Percentiles rank a stretch among this genome's conserved stretches.
Conservation (phyloP, 106 monocot species). For the Hemerocallis citrina region DNA sequence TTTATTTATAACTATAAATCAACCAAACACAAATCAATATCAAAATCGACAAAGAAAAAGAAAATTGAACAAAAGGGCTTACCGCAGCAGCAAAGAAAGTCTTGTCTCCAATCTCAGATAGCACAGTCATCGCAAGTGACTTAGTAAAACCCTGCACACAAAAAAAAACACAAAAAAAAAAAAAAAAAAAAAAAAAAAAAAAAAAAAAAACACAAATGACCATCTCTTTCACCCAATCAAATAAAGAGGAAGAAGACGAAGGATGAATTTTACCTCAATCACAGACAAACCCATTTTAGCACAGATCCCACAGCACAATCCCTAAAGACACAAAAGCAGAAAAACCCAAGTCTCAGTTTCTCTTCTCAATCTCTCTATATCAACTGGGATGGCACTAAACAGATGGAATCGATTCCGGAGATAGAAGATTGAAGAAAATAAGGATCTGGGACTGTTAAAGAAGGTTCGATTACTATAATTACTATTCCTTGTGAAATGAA, state of each 20-base stretch:
- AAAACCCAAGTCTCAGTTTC: no score
- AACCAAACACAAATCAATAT: no score
- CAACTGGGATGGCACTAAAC: no score
- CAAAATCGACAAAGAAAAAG: no score
- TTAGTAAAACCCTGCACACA: constrained; percentile 78
- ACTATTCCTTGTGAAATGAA: no score
- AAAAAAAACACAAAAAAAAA: background rate
- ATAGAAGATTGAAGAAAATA: no score
- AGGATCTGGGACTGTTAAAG: no score
- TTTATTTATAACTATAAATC: no score
- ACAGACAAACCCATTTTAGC: constrained; percentile 25
- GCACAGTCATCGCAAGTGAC: constrained; percentile 91
- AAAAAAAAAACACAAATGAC: background rate
- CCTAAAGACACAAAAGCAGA: background rate
- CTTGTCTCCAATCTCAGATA: constrained; percentile 98
- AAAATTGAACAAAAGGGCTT: background rate
- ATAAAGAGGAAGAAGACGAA: background rate
- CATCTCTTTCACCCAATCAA: background rate
- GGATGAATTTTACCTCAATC: constrained; percentile 19
- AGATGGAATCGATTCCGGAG: no score
- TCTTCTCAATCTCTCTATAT: no score
- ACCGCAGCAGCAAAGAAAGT: constrained; percentile 98
- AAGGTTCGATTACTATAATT: no score
- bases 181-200: background rate
- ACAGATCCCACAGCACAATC: background rate